Conservation (phyloP, 495 filamentous ascomycete species). For the Hypomontagnella submonticulosa region DNA sequence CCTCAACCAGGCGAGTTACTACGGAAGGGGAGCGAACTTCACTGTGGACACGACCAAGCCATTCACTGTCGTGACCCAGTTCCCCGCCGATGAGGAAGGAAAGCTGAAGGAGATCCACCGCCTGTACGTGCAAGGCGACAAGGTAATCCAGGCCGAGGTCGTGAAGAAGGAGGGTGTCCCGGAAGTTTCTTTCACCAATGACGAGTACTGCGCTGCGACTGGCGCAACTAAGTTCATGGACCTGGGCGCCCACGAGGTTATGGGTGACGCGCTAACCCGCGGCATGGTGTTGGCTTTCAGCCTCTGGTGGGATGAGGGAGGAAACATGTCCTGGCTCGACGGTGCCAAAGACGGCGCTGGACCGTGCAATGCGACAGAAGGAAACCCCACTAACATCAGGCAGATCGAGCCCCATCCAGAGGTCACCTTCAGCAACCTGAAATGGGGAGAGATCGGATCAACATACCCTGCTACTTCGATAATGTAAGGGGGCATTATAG, state of each 20-base stretch:
- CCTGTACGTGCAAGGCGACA: constrained; percentile 70
- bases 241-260: constrained; percentile 66
- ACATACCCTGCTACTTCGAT: constrained; percentile 53
- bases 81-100: constrained; percentile 65
- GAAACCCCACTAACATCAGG: constrained; percentile 62
- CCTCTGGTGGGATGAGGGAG: constrained; percentile 70
- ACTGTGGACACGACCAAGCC: constrained; percentile 68
- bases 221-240: constrained; percentile 62
- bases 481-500: constrained; percentile 10
- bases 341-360: constrained; percentile 59
- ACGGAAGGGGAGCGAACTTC: constrained; percentile 59
- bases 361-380: constrained; percentile 67
- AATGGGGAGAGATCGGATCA: constrained; percentile 71
- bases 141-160: constrained; percentile 58
- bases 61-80: constrained; percentile 77
- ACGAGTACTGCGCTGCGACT: constrained; percentile 67
- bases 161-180: constrained; percentile 58
- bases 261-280: constrained; percentile 66
- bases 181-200: constrained; percentile 63
- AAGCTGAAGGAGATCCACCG: constrained; percentile 67
- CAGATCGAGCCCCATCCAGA: constrained; percentile 57
- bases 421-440: constrained; percentile 71
- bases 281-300: constrained; percentile 76
- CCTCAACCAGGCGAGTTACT: constrained; percentile 65
- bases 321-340: constrained; percentile 74